A percentile compares a stretch with the other conserved stretches of the same genome.
Evolutionary conservation across 2,329 filamentous ascomycete species (phyloP).

Genomic region (Pseudogymnoascus sp.): DNA sequence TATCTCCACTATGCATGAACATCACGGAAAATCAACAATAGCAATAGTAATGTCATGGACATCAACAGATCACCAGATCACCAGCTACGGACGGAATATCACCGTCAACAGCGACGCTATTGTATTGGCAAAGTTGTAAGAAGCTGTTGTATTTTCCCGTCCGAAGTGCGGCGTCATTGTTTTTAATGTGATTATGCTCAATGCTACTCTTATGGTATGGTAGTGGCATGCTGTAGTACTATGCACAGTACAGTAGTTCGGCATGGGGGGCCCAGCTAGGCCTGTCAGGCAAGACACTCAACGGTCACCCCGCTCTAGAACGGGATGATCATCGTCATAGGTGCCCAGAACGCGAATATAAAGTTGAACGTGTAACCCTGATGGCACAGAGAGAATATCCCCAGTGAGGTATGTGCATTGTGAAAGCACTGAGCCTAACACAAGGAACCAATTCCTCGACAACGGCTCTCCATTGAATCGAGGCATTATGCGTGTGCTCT

Average conservation of each 20-base stretch:
- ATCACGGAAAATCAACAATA: not conserved
- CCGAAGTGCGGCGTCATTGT: not conserved
- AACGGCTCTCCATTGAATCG: not conserved
- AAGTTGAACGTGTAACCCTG: slow-evolving; percentile 1
- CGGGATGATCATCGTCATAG: not conserved
- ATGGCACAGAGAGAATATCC: not conserved
- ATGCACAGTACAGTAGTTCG: not conserved
- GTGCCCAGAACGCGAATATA: not conserved
- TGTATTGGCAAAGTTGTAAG: not conserved
- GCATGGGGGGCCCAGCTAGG: not conserved
- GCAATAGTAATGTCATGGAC: not conserved
- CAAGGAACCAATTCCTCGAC: not conserved
- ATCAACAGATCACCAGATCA: not conserved
- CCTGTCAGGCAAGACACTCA: not conserved
- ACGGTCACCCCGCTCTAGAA: not conserved
- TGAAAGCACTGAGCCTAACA: not conserved
- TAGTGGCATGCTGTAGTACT: not conserved
- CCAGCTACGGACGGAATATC: not conserved
- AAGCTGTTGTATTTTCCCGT: not conserved
- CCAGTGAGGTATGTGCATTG: not conserved
- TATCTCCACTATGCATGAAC: not conserved
- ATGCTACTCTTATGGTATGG: not conserved
- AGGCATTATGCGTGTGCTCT: not conserved
- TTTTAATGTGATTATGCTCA: not conserved
- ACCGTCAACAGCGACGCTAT: not conserved